Percentiles rank a stretch among this genome's conserved stretches.
Evolutionary conservation across 2,329 filamentous ascomycete genomes (phyloP).

Genomic region (Periconia sp.): DNA sequence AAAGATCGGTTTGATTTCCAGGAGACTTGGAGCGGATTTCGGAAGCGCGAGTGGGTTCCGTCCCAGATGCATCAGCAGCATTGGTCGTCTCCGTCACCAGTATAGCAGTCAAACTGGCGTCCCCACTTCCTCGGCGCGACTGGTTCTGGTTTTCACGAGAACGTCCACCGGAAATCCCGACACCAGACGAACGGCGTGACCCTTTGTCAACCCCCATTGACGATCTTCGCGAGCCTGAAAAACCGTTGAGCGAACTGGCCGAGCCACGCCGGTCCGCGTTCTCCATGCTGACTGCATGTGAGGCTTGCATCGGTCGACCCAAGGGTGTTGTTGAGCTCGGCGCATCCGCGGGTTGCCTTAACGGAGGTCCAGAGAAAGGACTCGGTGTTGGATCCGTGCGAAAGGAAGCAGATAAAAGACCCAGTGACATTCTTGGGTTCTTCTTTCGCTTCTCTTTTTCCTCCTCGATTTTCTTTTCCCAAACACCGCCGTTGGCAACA

Average conservation of each 20-base stretch:
- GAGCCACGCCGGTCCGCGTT: conserved; percentile 30
- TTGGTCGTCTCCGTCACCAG: conserved; percentile 42
- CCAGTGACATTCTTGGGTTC: conserved; percentile 26
- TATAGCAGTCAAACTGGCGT: conserved; percentile 44
- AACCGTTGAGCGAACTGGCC: conserved; percentile 25
- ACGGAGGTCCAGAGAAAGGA: conserved; percentile 31
- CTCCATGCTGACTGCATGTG: conserved; percentile 9
- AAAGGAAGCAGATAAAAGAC: conserved; percentile 23
- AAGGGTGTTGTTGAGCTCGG: conserved; percentile 7
- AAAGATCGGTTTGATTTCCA: conserved; percentile 30
- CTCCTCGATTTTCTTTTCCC: conserved; percentile 67
- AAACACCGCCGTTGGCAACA: conserved; percentile 71
- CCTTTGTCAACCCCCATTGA: conserved; percentile 31
- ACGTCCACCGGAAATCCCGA: conserved; percentile 20
- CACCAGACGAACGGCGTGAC: conserved; percentile 33
- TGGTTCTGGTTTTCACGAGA: conserved; percentile 37
- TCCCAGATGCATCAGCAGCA: conserved; percentile 23
- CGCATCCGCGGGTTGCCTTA: conserved; percentile 9
- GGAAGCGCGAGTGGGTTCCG: conserved; percentile 14
- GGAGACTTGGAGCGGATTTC: conserved; percentile 21
- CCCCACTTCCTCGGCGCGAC: conserved; percentile 41
- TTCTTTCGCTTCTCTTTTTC: conserved; percentile 58
- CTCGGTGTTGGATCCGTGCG: conserved; percentile 35
- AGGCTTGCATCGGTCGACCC: conserved; percentile 8
- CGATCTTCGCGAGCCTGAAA: conserved; percentile 29